phyloP scores from a whole-genome alignment of 2,329 filamentous ascomycete species.

The Cucurbitaria berberidis region DNA sequence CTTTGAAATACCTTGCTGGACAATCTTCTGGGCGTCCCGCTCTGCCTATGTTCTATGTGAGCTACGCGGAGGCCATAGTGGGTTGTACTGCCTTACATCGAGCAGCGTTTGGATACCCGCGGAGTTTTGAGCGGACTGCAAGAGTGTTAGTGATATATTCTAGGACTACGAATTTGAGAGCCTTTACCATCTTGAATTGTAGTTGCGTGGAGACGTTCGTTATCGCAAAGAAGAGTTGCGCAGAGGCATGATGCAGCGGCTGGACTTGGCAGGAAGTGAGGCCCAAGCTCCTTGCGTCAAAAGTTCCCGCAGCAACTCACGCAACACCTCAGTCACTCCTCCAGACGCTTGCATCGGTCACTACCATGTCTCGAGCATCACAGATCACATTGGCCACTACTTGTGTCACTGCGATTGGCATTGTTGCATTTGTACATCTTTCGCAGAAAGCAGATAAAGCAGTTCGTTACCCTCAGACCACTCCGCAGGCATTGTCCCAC shows the following conservation, averaged over 20 bases:
- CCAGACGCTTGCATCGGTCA: too few species aligned
- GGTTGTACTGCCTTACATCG: slow-evolving; percentile 71
- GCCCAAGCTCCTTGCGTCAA: slow-evolving; percentile 40
- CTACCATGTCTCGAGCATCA: slow-evolving; percentile 82
- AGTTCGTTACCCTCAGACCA: slow-evolving; percentile 58
- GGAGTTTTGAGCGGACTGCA: slow-evolving; percentile 95
- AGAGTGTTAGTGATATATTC: slow-evolving; percentile 27
- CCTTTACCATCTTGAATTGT: slow-evolving; percentile 36
- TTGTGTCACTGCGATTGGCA: slow-evolving; percentile 74
- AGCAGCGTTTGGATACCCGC: slow-evolving; percentile 98
- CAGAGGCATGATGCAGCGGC: slow-evolving; percentile 34
- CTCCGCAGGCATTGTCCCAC: slow-evolving; percentile 17
- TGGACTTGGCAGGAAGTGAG: slow-evolving; percentile 32
- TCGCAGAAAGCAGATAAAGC: slow-evolving; percentile 83
- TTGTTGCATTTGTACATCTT: slow-evolving; percentile 86
- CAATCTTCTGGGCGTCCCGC: slow-evolving; percentile 98
- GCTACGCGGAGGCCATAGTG: slow-evolving; percentile 34
- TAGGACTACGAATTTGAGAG: neutral
- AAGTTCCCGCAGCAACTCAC: slow-evolving; percentile 19
- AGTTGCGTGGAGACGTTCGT: slow-evolving; percentile 17
- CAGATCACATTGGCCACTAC: slow-evolving; percentile 84
- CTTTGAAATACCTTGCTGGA: slow-evolving; percentile 80
- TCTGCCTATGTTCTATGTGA: slow-evolving; percentile 73
- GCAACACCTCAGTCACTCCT: neutral
- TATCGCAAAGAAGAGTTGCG: slow-evolving; percentile 28